These are phyloP conservation scores for Dentipellis fragilis DNA, from an alignment of 768 basidiomycete genomes.

Conservation along the genomic window DNA sequence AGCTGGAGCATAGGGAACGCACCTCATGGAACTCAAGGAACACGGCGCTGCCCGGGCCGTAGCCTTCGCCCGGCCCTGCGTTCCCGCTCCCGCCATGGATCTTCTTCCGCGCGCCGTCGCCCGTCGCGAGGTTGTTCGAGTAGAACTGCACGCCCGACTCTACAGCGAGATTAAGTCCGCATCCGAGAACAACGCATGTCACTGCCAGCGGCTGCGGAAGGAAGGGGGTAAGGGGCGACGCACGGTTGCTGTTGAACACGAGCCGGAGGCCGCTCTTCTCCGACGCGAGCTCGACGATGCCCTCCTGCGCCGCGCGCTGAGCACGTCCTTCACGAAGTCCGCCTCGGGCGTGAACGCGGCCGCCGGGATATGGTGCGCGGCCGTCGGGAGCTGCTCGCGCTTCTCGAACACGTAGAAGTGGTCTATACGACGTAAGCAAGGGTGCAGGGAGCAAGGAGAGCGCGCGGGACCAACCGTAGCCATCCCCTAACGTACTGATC, in stretches of 20 bases:
- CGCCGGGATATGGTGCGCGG: conserved; percentile 32
- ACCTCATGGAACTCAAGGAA: conserved; percentile 25
- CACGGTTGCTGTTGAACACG: conserved; percentile 62
- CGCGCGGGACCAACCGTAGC: conserved; percentile 42
- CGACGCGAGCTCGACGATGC: conserved; percentile 45
- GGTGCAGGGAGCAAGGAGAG: neutral
- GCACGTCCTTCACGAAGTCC: conserved; percentile 37
- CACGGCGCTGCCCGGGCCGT: conserved; percentile 11
- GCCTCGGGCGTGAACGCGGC: conserved; percentile 30
- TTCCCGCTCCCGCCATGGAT: conserved; percentile 68
- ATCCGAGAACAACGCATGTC: too few species aligned
- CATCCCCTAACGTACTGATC: conserved; percentile 13
- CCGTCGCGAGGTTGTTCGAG: conserved; percentile 43
- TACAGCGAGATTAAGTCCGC: too few species aligned
- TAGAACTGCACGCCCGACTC: conserved; percentile 74
- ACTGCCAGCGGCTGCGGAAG: neutral
- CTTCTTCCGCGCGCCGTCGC: conserved; percentile 51
- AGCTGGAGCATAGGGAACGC: neutral
- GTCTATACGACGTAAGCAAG: conserved; percentile 28
- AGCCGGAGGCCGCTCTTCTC: conserved; percentile 50
- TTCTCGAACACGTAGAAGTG: conserved; percentile 52
- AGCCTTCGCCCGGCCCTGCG: conserved; percentile 40
- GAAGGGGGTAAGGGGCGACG: conserved; percentile 18
- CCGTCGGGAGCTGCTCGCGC: conserved; percentile 28
- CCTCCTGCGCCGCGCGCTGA: conserved; percentile 26